These are phyloP conservation scores for Fusarium decemcellulare DNA, from an alignment of 2,329 filamentous ascomycete species.

Conservation along the genomic window DNA sequence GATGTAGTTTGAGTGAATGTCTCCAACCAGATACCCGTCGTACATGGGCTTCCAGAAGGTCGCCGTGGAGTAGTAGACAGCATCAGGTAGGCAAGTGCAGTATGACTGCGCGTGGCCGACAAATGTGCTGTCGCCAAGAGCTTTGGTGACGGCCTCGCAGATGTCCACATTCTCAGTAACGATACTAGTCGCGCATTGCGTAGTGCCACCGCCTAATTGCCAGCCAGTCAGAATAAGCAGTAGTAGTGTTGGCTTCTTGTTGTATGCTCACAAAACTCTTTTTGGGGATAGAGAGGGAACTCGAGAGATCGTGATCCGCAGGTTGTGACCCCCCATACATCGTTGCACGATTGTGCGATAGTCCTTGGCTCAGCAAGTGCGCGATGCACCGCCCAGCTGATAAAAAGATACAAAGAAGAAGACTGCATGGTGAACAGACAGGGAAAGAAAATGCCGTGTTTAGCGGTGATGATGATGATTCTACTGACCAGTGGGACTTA, in stretches of 20 bases:
- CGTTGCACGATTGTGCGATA: neutral
- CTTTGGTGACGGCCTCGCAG: constrained; percentile 6
- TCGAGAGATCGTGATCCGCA: neutral
- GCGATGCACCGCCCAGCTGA: neutral
- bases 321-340: neutral
- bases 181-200: neutral
- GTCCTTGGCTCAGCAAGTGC: neutral
- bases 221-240: neutral
- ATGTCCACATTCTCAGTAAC: constrained; percentile 2
- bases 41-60: neutral
- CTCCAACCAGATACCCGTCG: constrained; percentile 3
- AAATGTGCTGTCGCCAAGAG: constrained; percentile 7
- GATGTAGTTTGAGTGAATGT: neutral
- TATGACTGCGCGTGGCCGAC: neutral
- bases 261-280: neutral
- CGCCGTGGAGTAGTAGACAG: neutral
- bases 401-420: neutral
- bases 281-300: neutral
- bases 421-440: neutral
- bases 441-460: neutral
- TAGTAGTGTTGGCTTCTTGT: fast-evolving
- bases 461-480: neutral
- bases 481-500: neutral
- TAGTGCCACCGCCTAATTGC: neutral
- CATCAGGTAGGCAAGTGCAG: constrained; percentile 9